A percentile compares a stretch with the other conserved stretches of the same genome.
phyloP scores from a whole-genome alignment of 2,329 filamentous ascomycete genomes.

The Mariannaea sp. region DNA sequence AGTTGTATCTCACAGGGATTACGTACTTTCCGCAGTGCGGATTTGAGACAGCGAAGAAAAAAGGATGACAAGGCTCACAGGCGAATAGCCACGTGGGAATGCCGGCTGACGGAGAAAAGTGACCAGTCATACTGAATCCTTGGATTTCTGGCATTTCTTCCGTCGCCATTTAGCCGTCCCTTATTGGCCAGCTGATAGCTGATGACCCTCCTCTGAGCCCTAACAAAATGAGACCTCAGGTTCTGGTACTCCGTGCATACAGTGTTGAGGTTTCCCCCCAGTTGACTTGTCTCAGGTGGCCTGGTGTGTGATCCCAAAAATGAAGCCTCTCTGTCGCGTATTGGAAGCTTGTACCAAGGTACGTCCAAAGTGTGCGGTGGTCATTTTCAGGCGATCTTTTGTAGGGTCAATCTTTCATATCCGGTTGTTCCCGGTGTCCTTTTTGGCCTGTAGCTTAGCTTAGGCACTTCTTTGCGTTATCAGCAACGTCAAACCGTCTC shows the following conservation, averaged over 20 bases:
- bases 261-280: too few species aligned
- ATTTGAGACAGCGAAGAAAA: conserved; percentile 10
- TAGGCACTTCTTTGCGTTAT: background rate
- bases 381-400: background rate
- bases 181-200: conserved; percentile 12
- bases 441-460: too few species aligned
- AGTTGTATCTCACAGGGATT: conserved; percentile 1
- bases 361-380: too few species aligned
- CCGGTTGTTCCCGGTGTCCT: conserved; percentile 31
- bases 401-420: conserved; percentile 18
- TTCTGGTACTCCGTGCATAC: too few species aligned
- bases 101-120: conserved; percentile 27
- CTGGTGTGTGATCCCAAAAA: conserved; percentile 11
- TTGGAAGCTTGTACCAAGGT: too few species aligned
- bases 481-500: background rate
- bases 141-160: conserved; percentile 1
- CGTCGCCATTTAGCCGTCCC: conserved; percentile 1
- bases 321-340: background rate
- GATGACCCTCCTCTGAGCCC: background rate
- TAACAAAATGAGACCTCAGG: conserved; percentile 19
- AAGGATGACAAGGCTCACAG: conserved; percentile 21
- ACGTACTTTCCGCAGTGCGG: conserved; percentile 26
- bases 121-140: conserved; percentile 29
- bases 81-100: conserved; percentile 36
- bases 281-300: conserved; percentile 21